Evolutionary conservation across 345 rosid genomes (phyloP).

Genomic region (Lepidium africanum): DNA sequence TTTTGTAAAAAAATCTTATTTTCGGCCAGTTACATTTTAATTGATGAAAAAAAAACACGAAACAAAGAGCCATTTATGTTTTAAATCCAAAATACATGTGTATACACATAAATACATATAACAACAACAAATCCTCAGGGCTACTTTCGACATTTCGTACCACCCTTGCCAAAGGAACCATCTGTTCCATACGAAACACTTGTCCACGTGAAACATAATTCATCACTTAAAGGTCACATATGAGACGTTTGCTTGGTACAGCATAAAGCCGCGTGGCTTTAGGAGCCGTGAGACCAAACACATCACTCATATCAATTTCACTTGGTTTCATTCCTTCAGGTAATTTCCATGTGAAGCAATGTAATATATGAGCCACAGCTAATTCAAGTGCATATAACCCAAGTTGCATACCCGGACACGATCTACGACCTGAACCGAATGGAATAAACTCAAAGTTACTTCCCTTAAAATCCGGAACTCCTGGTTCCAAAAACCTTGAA

Average conservation of each 20-base stretch:
- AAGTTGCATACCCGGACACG: conserved; percentile 97
- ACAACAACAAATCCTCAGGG: background rate
- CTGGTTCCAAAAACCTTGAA: conserved; percentile 57
- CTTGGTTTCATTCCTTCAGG: conserved; percentile 92
- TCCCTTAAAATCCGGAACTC: conserved; percentile 76
- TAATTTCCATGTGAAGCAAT: conserved; percentile 84
- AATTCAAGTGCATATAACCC: conserved; percentile 76
- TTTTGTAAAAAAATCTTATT: background rate
- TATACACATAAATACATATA: background rate
- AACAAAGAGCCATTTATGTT: conserved; percentile 5
- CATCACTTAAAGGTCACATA: conserved; percentile 38
- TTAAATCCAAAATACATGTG: conserved; percentile 1
- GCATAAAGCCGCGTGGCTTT: conserved; percentile 68
- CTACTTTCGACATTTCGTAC: background rate
- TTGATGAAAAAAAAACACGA: background rate
- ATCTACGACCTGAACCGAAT: conserved; percentile 95
- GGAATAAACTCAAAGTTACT: conserved; percentile 88
- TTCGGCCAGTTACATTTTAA: conserved; percentile 10
- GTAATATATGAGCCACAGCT: conserved; percentile 79
- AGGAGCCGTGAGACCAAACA: conserved; percentile 94
- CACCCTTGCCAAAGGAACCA: background rate
- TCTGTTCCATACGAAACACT: background rate
- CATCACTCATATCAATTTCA: conserved; percentile 75
- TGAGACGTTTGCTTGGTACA: conserved; percentile 50
- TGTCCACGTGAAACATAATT: background rate